A percentile compares a stretch with the other conserved stretches of the same genome.
These are phyloP conservation scores for Scheffersomyces ergatensis DNA, from an alignment of 805 yeast species.

Conservation along the genomic window DNA sequence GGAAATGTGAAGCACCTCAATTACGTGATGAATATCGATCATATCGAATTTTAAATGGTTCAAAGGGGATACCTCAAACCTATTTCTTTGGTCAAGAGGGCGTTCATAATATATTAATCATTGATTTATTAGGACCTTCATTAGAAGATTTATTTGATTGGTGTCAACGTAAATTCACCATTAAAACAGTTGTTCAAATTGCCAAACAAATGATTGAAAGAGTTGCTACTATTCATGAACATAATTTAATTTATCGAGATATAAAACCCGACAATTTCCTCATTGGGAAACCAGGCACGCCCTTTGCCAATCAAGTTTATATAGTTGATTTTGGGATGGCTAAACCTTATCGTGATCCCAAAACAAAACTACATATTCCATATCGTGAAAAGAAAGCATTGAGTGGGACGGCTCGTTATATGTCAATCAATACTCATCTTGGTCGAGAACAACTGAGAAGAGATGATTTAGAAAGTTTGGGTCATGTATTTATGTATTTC, in stretches of 20 bases:
- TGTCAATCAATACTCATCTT: constrained; percentile 95
- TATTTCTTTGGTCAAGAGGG: constrained; percentile 99
- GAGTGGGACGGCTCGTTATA: constrained; percentile 98
- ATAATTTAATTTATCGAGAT: constrained; percentile 90
- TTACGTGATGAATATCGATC: constrained; percentile 94
- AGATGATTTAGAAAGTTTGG: constrained; percentile 94
- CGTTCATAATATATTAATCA: constrained; percentile 89
- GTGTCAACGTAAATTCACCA: constrained; percentile 89
- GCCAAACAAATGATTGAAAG: constrained; percentile 92
- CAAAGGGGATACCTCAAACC: constrained; percentile 90
- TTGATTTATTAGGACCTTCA: constrained; percentile 93
- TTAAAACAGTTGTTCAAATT: constrained; percentile 88
- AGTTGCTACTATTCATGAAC: constrained; percentile 83
- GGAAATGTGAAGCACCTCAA: constrained; percentile 97
- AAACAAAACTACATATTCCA: constrained; percentile 92
- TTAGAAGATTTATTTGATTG: constrained; percentile 96
- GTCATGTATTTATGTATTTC: constrained; percentile 95
- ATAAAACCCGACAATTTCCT: constrained; percentile 97
- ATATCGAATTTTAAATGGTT: constrained; percentile 82
- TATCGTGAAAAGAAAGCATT: constrained; percentile 93
- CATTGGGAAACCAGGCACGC: constrained; percentile 83
- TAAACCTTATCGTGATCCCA: constrained; percentile 94
- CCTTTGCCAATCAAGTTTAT: constrained; percentile 81
- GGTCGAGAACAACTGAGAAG: constrained; percentile 97
- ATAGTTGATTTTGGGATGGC: constrained; percentile 99